A percentile compares a stretch with the other conserved stretches of the same genome.
Conservation (phyloP, 139 green algal genomes). For the Picochlorum costavermella region DNA sequence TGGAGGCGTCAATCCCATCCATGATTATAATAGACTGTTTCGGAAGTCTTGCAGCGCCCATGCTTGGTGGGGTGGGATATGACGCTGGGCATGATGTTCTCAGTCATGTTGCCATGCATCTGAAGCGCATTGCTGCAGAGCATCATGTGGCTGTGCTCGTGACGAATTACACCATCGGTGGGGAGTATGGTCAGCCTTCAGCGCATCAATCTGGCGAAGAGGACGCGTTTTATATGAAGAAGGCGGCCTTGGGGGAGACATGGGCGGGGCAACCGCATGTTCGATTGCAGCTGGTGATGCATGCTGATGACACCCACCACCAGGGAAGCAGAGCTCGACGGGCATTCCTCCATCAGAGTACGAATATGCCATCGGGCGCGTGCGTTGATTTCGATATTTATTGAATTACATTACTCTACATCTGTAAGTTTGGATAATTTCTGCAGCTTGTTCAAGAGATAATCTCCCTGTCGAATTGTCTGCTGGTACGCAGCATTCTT, state of each 20-base stretch:
- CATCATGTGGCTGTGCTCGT: conserved; percentile 16
- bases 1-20: neutral
- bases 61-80: conserved; percentile 12
- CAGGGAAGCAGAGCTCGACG: neutral
- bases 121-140: conserved; percentile 3
- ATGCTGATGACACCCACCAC: neutral
- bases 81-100: conserved; percentile 26
- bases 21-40: conserved; percentile 24
- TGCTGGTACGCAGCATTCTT: conserved; percentile 88
- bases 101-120: neutral
- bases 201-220: neutral
- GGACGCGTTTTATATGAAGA: conserved; percentile 9
- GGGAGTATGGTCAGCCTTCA: neutral
- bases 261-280: conserved; percentile 24
- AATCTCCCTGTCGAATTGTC: conserved; percentile 86
- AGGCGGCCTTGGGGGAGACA: conserved; percentile 25
- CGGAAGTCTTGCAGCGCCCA: conserved; percentile 5
- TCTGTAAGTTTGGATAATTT: conserved; percentile 93
- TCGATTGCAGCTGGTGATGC: neutral
- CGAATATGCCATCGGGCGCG: conserved; percentile 1
- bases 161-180: conserved; percentile 26
- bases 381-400: neutral
- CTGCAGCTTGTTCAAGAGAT: conserved; percentile 91
- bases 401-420: conserved; percentile 45
- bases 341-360: conserved; percentile 9